Base-by-base conservation (phyloP, 176 grass and related monocot genomes). In the Phoenix roebelenii region DNA sequence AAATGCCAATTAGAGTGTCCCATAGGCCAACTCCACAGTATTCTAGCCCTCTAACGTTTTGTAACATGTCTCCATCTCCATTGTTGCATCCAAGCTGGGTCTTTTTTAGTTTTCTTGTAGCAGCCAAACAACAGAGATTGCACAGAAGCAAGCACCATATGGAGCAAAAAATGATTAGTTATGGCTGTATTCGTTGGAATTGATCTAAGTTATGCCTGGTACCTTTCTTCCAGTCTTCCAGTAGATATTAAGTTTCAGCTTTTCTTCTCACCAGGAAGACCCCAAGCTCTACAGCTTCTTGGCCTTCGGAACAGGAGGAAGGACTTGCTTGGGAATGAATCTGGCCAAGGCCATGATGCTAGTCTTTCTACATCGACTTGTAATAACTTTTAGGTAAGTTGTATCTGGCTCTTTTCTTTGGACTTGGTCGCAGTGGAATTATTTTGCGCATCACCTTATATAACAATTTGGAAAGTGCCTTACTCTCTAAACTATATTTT, bases 321-420 rank as follows among this genome's bases (percentile, higher is more conserved):
- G 92, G 25, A 89, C 68, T 12, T 96, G 92, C 65, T 26, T 96
- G 58, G 92, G 92, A 15, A 90, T 96, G 80, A 90, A 96, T 65
- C 74, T 82, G 18, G 92, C 86, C 30, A 96, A 81, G 60, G 79
- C 77, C 24, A 95, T 95, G 90, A 95, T 95, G 90, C 77, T 95
- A 22, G 82, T 95, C 60, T 90, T 96, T 15, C 75, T 96, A 14
- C 86, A 96, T 29, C 73, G 78, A 15, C 68, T 96, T 54, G 69
- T 96, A 18, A 96, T 83, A 15, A 89, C 63, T 54, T 88, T 78
- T 39, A 94, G 84, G 89, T 88, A 18, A 5, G 10, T 60, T 44
- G 0, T 44, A 17, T 48, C 7, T 44, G n/a, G 7, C 5, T 73
- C 16, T 58, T 39, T 26, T 26, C 7, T 58, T 10, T 1, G 6